A percentile compares a stretch with the other conserved stretches of the same genome.
phyloP scores from a whole-genome alignment of 2,329 filamentous ascomycete species.

The Tolypocladium nubicola region DNA sequence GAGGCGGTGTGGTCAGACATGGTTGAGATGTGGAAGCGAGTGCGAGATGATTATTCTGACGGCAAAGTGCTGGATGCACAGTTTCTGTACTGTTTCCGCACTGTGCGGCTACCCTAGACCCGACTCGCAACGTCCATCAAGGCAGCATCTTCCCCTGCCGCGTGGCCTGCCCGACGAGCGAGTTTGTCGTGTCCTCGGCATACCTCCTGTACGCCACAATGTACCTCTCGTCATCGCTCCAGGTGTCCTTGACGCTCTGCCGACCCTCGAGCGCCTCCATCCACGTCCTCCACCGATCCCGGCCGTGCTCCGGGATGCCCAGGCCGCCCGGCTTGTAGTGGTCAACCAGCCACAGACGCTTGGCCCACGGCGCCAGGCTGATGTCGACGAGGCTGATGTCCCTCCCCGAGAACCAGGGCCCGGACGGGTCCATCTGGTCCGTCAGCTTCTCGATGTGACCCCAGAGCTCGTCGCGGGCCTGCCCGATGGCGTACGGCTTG shows the following conservation, averaged over 20 bases:
- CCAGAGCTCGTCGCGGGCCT: slow-evolving; percentile 48
- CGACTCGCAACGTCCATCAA: not conserved
- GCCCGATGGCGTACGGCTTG: slow-evolving; percentile 36
- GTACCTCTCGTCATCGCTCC: slow-evolving; percentile 58
- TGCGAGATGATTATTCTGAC: too few relatives aligned
- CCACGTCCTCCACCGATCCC: slow-evolving; percentile 59
- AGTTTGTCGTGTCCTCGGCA: slow-evolving; percentile 54
- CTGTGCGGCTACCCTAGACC: too few relatives aligned
- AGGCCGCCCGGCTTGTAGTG: slow-evolving; percentile 55
- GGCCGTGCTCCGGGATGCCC: slow-evolving; percentile 47
- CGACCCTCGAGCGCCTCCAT: slow-evolving; percentile 45
- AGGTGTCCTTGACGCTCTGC: slow-evolving; percentile 55
- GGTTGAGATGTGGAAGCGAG: not conserved
- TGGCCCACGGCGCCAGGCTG: slow-evolving; percentile 62
- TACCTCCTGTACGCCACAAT: slow-evolving; percentile 58
- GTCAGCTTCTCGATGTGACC: slow-evolving; percentile 48
- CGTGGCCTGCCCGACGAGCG: slow-evolving; percentile 50
- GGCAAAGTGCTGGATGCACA: too few relatives aligned
- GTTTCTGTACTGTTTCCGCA: too few relatives aligned
- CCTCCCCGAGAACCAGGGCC: slow-evolving; percentile 57
- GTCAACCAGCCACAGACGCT: slow-evolving; percentile 63
- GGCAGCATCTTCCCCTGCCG: slow-evolving; percentile 53
- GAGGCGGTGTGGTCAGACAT: slow-evolving; percentile 34
- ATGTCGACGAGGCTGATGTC: slow-evolving; percentile 60
- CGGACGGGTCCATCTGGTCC: slow-evolving; percentile 43